Evolutionary conservation across 495 filamentous ascomycete species (phyloP).

Genomic region (Aspergillus haitiensis): DNA sequence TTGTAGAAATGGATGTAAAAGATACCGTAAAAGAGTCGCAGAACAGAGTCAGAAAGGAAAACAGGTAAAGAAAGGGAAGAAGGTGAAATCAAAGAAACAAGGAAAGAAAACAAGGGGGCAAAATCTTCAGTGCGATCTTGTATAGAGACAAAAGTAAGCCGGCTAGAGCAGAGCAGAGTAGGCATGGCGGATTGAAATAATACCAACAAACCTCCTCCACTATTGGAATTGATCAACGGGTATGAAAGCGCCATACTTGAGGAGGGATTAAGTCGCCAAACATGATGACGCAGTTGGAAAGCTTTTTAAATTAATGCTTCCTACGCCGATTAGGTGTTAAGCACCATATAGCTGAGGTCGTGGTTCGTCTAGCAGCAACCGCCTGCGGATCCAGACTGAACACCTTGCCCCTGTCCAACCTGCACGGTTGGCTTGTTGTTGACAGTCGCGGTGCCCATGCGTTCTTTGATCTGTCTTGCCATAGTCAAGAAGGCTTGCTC

Average conservation of each 20-base stretch:
- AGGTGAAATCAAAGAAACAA: constrained; percentile 24
- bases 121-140: constrained; percentile 18
- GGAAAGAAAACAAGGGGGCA: constrained; percentile 5
- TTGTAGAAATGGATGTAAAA: constrained; percentile 33
- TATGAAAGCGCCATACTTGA: constrained; percentile 12
- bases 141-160: constrained; percentile 37
- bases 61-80: constrained; percentile 32
- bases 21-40: constrained; percentile 25
- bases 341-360: constrained; percentile 22
- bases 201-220: constrained; percentile 24
- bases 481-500: constrained; percentile 99
- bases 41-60: constrained; percentile 26
- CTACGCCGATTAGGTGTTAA: constrained; percentile 35
- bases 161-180: constrained; percentile 42
- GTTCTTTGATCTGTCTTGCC: constrained; percentile 99
- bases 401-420: constrained; percentile 89
- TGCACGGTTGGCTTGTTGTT: constrained; percentile 99
- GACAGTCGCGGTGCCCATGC: constrained; percentile 95
- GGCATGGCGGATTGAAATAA: constrained; percentile 32
- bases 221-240: constrained; percentile 21
- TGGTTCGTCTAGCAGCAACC: constrained; percentile 82
- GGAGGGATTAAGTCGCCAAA: constrained; percentile 12
- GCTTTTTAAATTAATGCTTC: constrained; percentile 1
- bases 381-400: constrained; percentile 83
- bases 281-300: constrained; percentile 5